These are phyloP conservation scores for Metschnikowia gelsemii DNA, from an alignment of 805 yeast species.

Conservation along the genomic window DNA sequence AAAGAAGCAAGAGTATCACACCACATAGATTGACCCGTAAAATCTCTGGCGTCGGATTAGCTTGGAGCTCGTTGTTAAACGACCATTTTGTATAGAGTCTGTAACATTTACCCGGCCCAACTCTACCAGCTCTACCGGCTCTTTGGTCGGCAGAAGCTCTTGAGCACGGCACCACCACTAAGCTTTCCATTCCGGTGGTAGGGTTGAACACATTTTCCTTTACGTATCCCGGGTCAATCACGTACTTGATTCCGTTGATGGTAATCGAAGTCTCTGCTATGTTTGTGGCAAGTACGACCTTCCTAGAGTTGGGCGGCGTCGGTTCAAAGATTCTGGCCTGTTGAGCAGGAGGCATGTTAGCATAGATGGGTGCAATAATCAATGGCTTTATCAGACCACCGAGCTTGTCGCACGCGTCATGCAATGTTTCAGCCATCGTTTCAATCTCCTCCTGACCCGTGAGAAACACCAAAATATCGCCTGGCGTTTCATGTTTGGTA, in stretches of 20 bases:
- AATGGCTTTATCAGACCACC: constrained; percentile 62
- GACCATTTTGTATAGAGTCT: constrained; percentile 84
- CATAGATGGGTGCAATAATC: constrained; percentile 82
- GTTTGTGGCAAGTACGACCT: constrained; percentile 91
- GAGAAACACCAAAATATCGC: constrained; percentile 85
- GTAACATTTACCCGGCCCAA: constrained; percentile 54
- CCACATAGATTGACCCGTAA: constrained; percentile 75
- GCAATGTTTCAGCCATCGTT: constrained; percentile 64
- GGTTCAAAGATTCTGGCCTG: constrained; percentile 84
- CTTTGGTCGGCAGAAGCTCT: constrained; percentile 47
- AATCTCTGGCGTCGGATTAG: constrained; percentile 89
- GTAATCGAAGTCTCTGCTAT: constrained; percentile 62
- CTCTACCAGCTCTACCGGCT: constrained; percentile 50
- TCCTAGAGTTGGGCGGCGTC: constrained; percentile 74
- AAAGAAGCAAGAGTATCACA: constrained; percentile 71
- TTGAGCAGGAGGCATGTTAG: constrained; percentile 82
- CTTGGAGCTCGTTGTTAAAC: constrained; percentile 70
- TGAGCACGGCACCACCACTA: constrained; percentile 47
- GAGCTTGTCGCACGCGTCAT: constrained; percentile 62
- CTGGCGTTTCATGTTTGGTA: constrained; percentile 58
- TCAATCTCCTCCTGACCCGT: constrained; percentile 98
- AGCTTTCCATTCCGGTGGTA: constrained; percentile 44
- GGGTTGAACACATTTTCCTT: constrained; percentile 45
- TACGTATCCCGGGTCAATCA: constrained; percentile 47
- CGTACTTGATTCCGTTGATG: constrained; percentile 43